A percentile compares a stretch with the other conserved stretches of the same genome.
Conservation (phyloP, 257 asterid species). For the Przewalskia tangutica region DNA sequence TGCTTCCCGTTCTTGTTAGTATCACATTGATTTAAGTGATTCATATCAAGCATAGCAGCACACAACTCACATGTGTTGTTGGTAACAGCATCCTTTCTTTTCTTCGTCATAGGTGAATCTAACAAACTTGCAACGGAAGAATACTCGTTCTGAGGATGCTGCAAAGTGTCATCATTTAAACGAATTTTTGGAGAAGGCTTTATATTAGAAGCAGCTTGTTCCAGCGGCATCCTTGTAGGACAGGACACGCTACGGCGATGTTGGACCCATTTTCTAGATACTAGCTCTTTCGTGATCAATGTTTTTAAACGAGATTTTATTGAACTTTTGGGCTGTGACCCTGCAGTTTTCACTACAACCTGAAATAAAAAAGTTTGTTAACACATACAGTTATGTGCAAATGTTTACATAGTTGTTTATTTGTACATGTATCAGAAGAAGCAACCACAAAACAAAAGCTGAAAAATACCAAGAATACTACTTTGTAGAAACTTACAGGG, state of each 20-base stretch:
- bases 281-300: conserved; percentile 46
- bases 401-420: background rate
- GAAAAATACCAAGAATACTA: background rate
- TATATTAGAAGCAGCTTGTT: background rate
- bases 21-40: conserved; percentile 41
- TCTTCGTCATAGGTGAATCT: conserved; percentile 15
- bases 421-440: background rate
- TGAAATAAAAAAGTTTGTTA: conserved; percentile 2
- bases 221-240: conserved; percentile 22
- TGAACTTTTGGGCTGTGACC: conserved; percentile 36
- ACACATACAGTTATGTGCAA: background rate
- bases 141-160: conserved; percentile 3
- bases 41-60: conserved; percentile 19
- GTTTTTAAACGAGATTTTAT: conserved; percentile 61
- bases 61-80: conserved; percentile 16
- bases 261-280: conserved; percentile 32
- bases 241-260: conserved; percentile 55
- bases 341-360: conserved; percentile 25
- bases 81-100: background rate
- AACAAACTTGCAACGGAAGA: conserved; percentile 13
- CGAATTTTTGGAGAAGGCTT: background rate
- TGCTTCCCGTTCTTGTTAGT: conserved; percentile 14
- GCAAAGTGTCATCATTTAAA: background rate
- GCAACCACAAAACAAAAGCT: background rate
- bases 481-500: background rate